These are phyloP conservation scores for Camptophora hylomeconis DNA, from an alignment of 2,329 filamentous ascomycete species.

Conservation along the genomic window DNA sequence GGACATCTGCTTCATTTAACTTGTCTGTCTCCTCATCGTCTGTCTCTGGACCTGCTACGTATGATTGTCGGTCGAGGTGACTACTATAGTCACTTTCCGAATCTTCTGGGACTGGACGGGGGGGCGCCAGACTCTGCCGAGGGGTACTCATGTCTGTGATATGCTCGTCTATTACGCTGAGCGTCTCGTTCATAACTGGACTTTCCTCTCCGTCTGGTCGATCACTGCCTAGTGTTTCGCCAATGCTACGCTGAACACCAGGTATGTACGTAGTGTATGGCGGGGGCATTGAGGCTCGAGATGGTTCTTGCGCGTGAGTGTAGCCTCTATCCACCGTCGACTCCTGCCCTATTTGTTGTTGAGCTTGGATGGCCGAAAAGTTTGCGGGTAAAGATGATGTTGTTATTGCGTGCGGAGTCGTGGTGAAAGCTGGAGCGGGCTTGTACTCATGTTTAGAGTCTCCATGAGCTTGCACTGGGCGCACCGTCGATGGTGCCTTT, in stretches of 20 bases:
- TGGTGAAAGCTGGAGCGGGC: too few species aligned
- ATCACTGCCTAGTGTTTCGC: conserved; percentile 31
- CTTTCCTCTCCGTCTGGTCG: conserved; percentile 52
- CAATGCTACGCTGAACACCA: conserved; percentile 31
- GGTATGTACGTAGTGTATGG: conserved; percentile 23
- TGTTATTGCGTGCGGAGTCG: too few species aligned
- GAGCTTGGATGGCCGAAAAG: too few species aligned
- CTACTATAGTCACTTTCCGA: conserved; percentile 86
- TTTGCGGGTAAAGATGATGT: too few species aligned
- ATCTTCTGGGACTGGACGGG: conserved; percentile 27
- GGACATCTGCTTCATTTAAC: conserved; percentile 63
- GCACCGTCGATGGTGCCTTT: conserved; percentile 11
- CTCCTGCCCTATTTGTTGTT: too few species aligned
- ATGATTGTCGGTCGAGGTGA: conserved; percentile 61
- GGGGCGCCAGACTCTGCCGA: conserved; percentile 34
- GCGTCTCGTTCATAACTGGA: conserved; percentile 81
- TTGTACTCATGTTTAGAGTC: too few species aligned
- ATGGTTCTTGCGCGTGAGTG: too few species aligned
- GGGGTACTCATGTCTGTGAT: conserved; percentile 72
- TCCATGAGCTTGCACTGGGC: too few species aligned
- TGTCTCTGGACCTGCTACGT: conserved; percentile 87
- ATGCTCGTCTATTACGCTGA: conserved; percentile 94
- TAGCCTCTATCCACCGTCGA: too few species aligned
- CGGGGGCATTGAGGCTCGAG: conserved; percentile 26
- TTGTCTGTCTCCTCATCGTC: conserved; percentile 73